Base-by-base conservation (phyloP, 1,139 yeast species). In the Debaryomyces singareniensis region DNA sequence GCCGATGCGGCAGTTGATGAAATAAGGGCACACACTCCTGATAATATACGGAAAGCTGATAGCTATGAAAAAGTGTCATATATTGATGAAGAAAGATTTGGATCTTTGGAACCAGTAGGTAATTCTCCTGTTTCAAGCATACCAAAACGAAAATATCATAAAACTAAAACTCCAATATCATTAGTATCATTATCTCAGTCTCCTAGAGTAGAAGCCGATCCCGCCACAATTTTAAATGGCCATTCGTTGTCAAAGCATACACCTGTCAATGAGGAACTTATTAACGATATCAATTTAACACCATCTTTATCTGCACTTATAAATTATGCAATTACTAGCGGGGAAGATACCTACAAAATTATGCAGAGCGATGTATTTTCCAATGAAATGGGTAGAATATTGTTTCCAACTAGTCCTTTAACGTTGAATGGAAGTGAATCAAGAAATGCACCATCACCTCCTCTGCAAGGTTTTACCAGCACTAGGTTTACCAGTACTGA, bases 281-380 rank as follows among this genome's bases (percentile, higher is more conserved):
- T 35, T 12, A 23, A 34, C 5, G 53, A 54, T 20, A 30, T 52
- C 5, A 46, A 49, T 27, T 40, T 58, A 10, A 57, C 71, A 3
- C 76, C 76, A 1, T 55, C 69, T 1, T 51, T 68, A 23, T 61
- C 75, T 0, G 67, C 71, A 2, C 44, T 70, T 21, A 60, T 70
- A 18, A 61, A 54, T 29, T 46, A 52, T 36, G 74, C 75, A 5
- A 67, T 68, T 39, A 61, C 63, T 30, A 26, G 27, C 10, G 32
- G 24, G 4, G 26, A 21, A 3, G 41, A 37, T 6, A 29, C 24
- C 3, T 21, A 29, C 13, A 42, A 35, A 20, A n/a, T n/a, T 18
- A 20, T 35, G 15, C 30, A 31, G n/a, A 16, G 16, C 7, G 5
- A 11, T 26, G 5, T 13, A 5, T 16, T 5, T 12, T 6, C 10